Base-by-base conservation (phyloP, 2,329 filamentous ascomycete species). In the Aspergillus bombycis region DNA sequence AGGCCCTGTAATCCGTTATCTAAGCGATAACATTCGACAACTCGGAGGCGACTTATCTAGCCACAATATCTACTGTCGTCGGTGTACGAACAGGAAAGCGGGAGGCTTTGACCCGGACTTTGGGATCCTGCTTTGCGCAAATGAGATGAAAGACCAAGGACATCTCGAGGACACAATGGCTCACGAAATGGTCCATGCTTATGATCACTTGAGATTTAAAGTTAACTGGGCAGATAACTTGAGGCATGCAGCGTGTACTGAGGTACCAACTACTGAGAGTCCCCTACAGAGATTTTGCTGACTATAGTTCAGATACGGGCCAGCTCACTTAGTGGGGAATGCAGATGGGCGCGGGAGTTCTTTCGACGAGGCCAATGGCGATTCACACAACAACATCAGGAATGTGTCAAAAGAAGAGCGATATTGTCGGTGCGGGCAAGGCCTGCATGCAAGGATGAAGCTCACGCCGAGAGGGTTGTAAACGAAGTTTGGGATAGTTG, bases 401-500 rank as follows among this genome's bases (percentile, higher is more conserved):
- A 94, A 72, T 99, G 95, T 79, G 94, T 99, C 58, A 86, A 93
- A 65, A 83, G 87, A 73, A 84, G 95, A 70, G 95, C 95, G 12
- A 88, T 93, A 38, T 81, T 91, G 69, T 96, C 92, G 26, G 88
- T 99, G 70, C 86, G 88, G 81, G 89, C 87, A 38, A 85, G 95
- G 65, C 93, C 93, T 19, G 84, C 85, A 54, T 95, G 94, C 75
- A 92, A 91, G 77, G 91, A 96, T 78, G 89, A 96, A 71, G 88
- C 89, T 16, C 92, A 98, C 70, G 95, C 95, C 4, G 86, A 88
- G 58, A 92, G 91, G 80, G 89, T 96, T 30, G 93, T 99, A 62
- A 95, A 98, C 79, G 90, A 96, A 79, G 95, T 99, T n/a, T 99
- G 94, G 93, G 94, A 97, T 70, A 97, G 93, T 72, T 99, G 95